Conservation (phyloP, 208 protist genomes). For the Cochliopodium minus region DNA sequence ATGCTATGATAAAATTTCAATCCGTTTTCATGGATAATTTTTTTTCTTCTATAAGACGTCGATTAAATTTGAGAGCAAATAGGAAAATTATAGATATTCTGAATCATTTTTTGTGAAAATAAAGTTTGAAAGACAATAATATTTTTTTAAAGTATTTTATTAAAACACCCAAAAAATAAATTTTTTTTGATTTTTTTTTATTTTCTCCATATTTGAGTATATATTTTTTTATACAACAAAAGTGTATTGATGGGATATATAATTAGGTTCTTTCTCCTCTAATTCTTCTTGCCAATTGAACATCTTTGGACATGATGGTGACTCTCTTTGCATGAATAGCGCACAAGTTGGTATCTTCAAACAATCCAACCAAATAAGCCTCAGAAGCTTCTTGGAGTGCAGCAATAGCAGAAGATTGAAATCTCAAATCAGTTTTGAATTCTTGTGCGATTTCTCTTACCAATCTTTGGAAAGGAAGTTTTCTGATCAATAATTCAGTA, state of each 20-base stretch:
- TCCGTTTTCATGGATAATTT: too few relatives aligned
- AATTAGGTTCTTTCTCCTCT: constrained; percentile 8
- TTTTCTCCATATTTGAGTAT: too few relatives aligned
- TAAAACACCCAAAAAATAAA: too few relatives aligned
- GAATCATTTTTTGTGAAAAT: too few relatives aligned
- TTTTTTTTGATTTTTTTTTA: too few relatives aligned
- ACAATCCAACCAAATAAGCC: constrained; percentile 62
- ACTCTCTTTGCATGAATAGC: constrained; percentile 60
- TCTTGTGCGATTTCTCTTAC: constrained; percentile 54
- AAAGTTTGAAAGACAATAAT: too few relatives aligned
- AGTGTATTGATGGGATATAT: background rate
- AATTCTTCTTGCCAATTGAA: constrained; percentile 7
- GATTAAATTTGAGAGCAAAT: too few relatives aligned
- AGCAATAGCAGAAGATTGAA: constrained; percentile 52
- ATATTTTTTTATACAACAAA: too few relatives aligned
- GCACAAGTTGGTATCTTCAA: constrained; percentile 69
- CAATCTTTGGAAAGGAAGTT: constrained; percentile 60
- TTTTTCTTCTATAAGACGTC: too few relatives aligned
- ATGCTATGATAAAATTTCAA: too few relatives aligned
- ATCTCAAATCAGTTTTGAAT: constrained; percentile 51
- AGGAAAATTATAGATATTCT: too few relatives aligned
- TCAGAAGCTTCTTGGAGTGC: constrained; percentile 69
- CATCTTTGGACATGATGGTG: constrained; percentile 51
- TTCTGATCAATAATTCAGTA: constrained; percentile 63
- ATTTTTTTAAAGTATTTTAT: too few relatives aligned